These are phyloP conservation scores for Plantago major DNA, from an alignment of 257 asterid species.

Conservation along the genomic window DNA sequence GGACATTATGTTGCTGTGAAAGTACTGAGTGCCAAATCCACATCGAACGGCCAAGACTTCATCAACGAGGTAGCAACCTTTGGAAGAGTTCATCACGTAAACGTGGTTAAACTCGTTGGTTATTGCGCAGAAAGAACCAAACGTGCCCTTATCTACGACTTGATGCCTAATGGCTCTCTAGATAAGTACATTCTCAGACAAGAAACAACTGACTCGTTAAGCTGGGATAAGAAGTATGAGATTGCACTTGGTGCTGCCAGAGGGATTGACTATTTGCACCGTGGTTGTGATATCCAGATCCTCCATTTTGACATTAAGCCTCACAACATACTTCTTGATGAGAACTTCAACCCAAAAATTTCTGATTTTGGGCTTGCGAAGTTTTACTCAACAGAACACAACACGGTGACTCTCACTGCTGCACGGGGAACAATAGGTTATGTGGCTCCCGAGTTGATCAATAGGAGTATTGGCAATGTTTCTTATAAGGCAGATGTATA, in stretches of 20 bases:
- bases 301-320: conserved; percentile 29
- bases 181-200: conserved; percentile 15
- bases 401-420: conserved; percentile 18
- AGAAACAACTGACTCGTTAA: conserved; percentile 4
- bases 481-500: conserved; percentile 23
- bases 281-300: conserved; percentile 18
- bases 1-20: conserved; percentile 26
- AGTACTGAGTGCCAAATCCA: conserved; percentile 16
- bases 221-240: conserved; percentile 17
- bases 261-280: conserved; percentile 24
- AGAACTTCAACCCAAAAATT: conserved; percentile 18
- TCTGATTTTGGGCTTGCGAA: conserved; percentile 28
- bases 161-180: conserved; percentile 33
- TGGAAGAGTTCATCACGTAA: conserved; percentile 33
- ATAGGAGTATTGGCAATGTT: conserved; percentile 15
- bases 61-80: conserved; percentile 32
- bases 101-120: conserved; percentile 28
- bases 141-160: conserved; percentile 25
- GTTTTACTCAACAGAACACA: conserved; percentile 8
- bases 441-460: conserved; percentile 25
- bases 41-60: conserved; percentile 24
- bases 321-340: conserved; percentile 26
- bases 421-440: conserved; percentile 29
- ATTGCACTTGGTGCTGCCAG: conserved; percentile 27
- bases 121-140: conserved; percentile 21